These are phyloP conservation scores for Termitomyces sp. DNA, from an alignment of 768 basidiomycete genomes.

Conservation along the genomic window DNA sequence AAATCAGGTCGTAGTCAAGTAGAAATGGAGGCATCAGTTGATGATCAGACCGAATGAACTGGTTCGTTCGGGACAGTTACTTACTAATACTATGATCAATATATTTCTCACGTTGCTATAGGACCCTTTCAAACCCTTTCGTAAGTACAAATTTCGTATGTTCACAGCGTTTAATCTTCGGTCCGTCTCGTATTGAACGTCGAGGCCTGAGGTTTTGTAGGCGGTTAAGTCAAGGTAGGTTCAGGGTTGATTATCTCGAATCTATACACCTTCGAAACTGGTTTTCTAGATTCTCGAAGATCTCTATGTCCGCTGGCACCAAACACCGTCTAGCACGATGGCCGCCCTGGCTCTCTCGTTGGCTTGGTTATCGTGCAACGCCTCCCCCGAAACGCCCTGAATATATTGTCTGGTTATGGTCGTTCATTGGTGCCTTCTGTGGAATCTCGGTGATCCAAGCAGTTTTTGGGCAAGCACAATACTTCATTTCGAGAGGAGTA, in stretches of 20 bases:
- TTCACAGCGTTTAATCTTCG: too few species aligned
- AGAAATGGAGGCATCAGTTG: too few species aligned
- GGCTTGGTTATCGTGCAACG: constrained; percentile 43
- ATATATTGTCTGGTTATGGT: constrained; percentile 48
- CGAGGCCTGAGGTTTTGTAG: not conserved
- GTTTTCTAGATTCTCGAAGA: not conserved
- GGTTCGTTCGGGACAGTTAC: too few species aligned
- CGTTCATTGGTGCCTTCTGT: constrained; percentile 51
- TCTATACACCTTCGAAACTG: too few species aligned
- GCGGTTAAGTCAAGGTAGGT: not conserved
- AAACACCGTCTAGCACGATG: constrained; percentile 30
- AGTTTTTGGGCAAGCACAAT: constrained; percentile 45
- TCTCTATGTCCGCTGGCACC: not conserved
- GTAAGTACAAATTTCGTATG: too few species aligned
- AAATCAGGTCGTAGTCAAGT: not conserved
- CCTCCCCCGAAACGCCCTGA: constrained; percentile 30
- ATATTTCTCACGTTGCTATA: not conserved
- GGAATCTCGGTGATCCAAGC: constrained; percentile 51
- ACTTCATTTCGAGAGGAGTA: constrained; percentile 44
- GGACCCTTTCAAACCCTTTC: not conserved
- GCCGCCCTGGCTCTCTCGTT: constrained; percentile 37
- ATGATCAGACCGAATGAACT: not conserved
- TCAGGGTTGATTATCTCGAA: not conserved
- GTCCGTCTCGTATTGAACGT: not conserved
- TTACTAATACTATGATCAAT: too few species aligned